A percentile compares a stretch with the other conserved stretches of the same genome.
Evolutionary conservation across 1,139 yeast genomes (phyloP).

Genomic region (Kurtzmaniella quercitrusa): DNA sequence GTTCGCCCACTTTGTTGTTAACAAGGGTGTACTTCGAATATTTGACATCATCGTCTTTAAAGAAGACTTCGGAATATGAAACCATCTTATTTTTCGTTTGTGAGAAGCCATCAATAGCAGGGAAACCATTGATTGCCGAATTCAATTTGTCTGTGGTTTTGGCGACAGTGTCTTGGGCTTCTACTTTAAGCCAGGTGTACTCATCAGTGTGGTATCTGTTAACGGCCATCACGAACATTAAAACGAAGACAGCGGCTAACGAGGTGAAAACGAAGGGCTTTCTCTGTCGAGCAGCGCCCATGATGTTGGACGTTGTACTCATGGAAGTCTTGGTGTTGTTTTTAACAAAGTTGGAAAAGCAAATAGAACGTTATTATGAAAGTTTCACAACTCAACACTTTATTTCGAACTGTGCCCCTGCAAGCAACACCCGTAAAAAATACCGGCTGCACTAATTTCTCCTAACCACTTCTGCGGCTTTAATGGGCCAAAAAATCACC

Average conservation of each 20-base stretch:
- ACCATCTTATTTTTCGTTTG: not conserved
- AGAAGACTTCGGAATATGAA: not conserved
- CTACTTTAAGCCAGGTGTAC: not conserved
- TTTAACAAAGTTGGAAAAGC: too few relatives aligned
- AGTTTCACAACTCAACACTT: too few relatives aligned
- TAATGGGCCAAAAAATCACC: too few relatives aligned
- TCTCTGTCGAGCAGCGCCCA: not conserved
- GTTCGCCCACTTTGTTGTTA: slow-evolving; percentile 6
- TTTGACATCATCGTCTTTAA: slow-evolving; percentile 10
- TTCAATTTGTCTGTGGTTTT: not conserved
- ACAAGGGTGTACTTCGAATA: slow-evolving; percentile 11
- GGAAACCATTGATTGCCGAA: not conserved
- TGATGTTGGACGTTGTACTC: not conserved
- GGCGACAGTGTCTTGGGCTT: not conserved
- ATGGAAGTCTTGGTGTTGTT: too few relatives aligned
- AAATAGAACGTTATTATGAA: too few relatives aligned
- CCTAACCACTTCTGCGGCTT: too few relatives aligned
- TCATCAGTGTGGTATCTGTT: not conserved
- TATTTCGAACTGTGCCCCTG: too few relatives aligned
- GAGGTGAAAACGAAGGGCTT: not conserved
- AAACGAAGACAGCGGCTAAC: not conserved
- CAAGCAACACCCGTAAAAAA: too few relatives aligned
- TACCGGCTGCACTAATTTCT: too few relatives aligned
- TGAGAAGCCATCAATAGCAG: not conserved
- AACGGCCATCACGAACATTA: not conserved